Evolutionary conservation across 768 basidiomycete species (phyloP).

Genomic region (Termitomyces heimii): DNA sequence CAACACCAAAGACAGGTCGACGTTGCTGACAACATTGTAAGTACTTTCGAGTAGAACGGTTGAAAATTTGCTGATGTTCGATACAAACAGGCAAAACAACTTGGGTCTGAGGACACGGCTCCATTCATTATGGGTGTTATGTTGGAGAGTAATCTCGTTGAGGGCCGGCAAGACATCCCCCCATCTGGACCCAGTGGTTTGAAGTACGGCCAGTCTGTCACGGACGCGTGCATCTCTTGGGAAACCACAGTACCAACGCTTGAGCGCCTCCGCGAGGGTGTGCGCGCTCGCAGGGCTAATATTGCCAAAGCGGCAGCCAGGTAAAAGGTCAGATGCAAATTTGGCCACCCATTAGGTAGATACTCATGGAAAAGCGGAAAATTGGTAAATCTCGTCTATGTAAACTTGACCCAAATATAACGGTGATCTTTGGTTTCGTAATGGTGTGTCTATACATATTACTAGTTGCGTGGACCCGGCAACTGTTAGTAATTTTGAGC

Average conservation of each 20-base stretch:
- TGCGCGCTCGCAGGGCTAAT: conserved; percentile 63
- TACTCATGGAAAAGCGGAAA: background rate
- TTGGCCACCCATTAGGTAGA: background rate
- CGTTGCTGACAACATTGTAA: conserved; percentile 86
- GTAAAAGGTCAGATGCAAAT: background rate
- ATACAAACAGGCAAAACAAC: conserved; percentile 56
- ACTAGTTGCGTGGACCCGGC: background rate
- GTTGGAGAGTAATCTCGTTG: conserved; percentile 89
- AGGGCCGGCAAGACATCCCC: conserved; percentile 84
- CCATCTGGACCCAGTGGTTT: conserved; percentile 63
- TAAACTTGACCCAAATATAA: background rate
- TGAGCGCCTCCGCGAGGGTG: conserved; percentile 83
- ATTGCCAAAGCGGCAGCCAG: conserved; percentile 26
- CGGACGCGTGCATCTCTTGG: conserved; percentile 90
- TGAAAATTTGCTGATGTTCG: background rate
- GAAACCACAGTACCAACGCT: conserved; percentile 77
- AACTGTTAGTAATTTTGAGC: background rate
- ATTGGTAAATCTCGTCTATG: background rate
- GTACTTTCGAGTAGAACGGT: conserved; percentile 16
- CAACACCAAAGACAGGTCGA: conserved; percentile 84
- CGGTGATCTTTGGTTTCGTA: background rate
- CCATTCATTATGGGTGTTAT: conserved; percentile 85
- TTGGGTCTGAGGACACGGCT: conserved; percentile 67
- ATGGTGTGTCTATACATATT: background rate
- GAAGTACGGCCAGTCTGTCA: conserved; percentile 82